Evolutionary conservation across 495 filamentous ascomycete species (phyloP).

Genomic region (Copromyces sp.): DNA sequence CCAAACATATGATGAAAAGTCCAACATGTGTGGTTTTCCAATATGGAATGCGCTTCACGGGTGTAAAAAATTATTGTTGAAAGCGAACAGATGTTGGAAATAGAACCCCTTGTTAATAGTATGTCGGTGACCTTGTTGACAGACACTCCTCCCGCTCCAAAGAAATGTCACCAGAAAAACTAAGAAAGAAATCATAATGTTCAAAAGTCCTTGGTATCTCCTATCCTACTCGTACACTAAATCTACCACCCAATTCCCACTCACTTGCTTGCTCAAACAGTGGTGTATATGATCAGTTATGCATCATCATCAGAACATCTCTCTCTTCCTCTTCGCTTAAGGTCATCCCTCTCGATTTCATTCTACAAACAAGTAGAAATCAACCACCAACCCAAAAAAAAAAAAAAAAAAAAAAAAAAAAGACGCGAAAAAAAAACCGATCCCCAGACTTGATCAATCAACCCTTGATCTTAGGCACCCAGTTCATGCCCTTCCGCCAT

Average conservation of each 20-base stretch:
- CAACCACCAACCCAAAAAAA: neutral
- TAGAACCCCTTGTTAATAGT: too few relatives aligned
- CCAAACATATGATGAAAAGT: too few relatives aligned
- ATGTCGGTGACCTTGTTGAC: too few relatives aligned
- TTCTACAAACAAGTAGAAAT: too few relatives aligned
- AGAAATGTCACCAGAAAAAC: neutral
- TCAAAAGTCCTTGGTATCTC: neutral
- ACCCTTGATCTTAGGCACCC: neutral
- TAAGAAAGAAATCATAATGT: neutral
- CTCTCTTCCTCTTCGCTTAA: neutral
- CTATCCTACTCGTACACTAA: neutral
- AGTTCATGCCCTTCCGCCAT: conserved; percentile 12
- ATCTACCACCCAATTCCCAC: neutral
- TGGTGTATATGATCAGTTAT: neutral
- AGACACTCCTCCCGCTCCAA: too few relatives aligned
- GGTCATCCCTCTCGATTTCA: too few relatives aligned
- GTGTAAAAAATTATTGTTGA: too few relatives aligned
- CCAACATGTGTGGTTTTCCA: too few relatives aligned
- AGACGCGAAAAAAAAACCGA: neutral
- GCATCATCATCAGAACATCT: neutral
- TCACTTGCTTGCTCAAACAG: neutral
- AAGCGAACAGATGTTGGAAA: too few relatives aligned
- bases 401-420: neutral
- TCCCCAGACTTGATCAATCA: neutral
- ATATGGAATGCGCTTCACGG: too few relatives aligned